phyloP scores from a whole-genome alignment of 2,329 filamentous ascomycete species.

The Seiridium unicorne region DNA sequence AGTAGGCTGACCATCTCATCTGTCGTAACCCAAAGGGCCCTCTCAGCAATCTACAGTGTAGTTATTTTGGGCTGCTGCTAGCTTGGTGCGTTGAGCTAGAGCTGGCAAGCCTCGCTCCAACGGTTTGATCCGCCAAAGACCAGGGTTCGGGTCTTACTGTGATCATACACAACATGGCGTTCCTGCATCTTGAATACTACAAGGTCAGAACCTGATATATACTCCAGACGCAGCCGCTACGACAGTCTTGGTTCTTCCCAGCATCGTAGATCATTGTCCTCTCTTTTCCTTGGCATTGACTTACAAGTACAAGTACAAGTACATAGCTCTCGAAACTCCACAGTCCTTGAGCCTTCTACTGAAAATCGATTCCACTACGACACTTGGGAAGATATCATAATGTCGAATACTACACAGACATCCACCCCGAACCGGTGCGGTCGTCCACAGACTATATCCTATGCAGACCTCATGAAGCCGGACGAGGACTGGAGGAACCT shows the following conservation, averaged over 20 bases:
- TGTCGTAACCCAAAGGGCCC: not conserved
- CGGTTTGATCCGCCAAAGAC: not conserved
- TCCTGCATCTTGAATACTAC: not conserved
- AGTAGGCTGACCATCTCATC: not conserved
- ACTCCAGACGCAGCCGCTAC: not conserved
- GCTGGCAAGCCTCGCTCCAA: not conserved
- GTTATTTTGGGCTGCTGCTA: not conserved
- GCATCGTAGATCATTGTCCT: not conserved
- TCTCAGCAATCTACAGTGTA: not conserved
- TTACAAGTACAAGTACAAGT: not conserved
- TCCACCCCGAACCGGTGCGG: constrained; percentile 19
- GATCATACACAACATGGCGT: not conserved
- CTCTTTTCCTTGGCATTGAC: not conserved
- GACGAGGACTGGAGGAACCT: constrained; percentile 33
- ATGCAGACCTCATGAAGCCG: constrained; percentile 32
- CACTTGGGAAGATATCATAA: not conserved
- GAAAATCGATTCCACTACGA: no score
- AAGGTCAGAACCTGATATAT: not conserved
- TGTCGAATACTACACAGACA: not conserved
- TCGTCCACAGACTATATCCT: constrained; percentile 29
- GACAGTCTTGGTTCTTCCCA: not conserved
- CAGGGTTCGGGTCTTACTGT: not conserved
- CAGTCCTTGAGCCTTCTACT: not conserved
- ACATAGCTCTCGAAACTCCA: not conserved
- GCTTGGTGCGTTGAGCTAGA: not conserved